These are phyloP conservation scores for Drechslera avenae DNA, from an alignment of 2,329 filamentous ascomycete genomes.

Conservation along the genomic window DNA sequence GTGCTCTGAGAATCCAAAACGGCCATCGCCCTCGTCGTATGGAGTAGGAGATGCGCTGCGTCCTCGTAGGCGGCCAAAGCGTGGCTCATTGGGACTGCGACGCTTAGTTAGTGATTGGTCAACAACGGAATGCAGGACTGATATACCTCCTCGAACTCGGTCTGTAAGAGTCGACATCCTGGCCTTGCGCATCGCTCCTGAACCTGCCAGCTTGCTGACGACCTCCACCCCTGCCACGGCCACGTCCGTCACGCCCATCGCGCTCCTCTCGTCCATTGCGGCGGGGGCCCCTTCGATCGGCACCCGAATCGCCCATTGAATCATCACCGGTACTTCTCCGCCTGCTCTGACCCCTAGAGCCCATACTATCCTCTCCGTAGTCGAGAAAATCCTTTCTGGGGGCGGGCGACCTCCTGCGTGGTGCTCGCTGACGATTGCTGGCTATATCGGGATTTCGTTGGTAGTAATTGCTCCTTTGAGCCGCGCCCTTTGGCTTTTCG, in stretches of 20 bases:
- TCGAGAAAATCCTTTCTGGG: conserved; percentile 35
- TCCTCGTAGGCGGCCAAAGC: conserved; percentile 59
- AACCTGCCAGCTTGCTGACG: conserved; percentile 19
- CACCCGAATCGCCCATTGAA: conserved; percentile 72
- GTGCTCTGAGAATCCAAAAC: conserved; percentile 56
- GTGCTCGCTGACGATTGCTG: conserved; percentile 61
- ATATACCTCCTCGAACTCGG: conserved; percentile 35
- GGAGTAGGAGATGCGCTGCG: conserved; percentile 64
- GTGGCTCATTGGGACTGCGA: conserved; percentile 34
- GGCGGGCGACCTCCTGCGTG: conserved; percentile 57
- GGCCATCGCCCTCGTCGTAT: conserved; percentile 54
- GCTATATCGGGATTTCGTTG: conserved; percentile 86
- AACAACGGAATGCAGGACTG: neutral
- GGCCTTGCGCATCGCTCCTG: conserved; percentile 6
- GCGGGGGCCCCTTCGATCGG: conserved; percentile 31
- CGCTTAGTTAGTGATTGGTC: conserved; percentile 9
- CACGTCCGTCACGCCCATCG: conserved; percentile 23
- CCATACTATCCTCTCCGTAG: conserved; percentile 36
- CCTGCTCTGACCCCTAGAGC: conserved; percentile 23
- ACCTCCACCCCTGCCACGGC: conserved; percentile 22
- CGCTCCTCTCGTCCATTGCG: conserved; percentile 28
- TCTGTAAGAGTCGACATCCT: conserved; percentile 41
- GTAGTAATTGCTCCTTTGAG: conserved; percentile 86
- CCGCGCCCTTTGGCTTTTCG: conserved; percentile 78
- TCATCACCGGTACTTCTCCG: conserved; percentile 64